Evolutionary conservation across 169 alveolate genomes (phyloP).

Genomic region (Babesia bigemina): DNA sequence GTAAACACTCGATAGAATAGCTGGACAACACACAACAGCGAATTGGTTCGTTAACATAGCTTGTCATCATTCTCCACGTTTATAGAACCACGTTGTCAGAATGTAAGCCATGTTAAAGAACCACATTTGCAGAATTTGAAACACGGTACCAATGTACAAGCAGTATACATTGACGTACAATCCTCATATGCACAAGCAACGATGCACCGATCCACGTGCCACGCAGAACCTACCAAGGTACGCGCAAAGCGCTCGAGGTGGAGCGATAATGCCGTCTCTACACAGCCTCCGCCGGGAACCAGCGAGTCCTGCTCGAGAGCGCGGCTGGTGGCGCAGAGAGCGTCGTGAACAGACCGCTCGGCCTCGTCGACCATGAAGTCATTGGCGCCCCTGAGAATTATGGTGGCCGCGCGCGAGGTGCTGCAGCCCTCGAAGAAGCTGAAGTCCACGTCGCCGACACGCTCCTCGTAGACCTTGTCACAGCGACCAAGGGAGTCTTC

Average conservation of each 20-base stretch:
- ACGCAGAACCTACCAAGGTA: constrained; percentile 77
- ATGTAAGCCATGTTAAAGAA: too few species aligned
- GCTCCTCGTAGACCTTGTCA: constrained; percentile 91
- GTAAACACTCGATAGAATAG: too few species aligned
- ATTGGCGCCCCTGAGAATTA: constrained; percentile 97
- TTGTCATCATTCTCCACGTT: too few species aligned
- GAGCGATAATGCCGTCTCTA: constrained; percentile 96
- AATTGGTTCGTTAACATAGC: too few species aligned
- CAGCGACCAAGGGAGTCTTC: constrained; percentile 90
- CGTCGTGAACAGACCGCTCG: constrained; percentile 97
- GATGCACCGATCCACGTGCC: neutral
- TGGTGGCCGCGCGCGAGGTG: constrained; percentile 83
- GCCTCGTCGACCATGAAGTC: constrained; percentile 96
- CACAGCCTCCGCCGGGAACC: constrained; percentile 99
- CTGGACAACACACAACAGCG: too few species aligned
- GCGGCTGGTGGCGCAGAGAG: constrained; percentile 94
- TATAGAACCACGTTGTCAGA: too few species aligned
- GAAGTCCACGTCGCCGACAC: constrained; percentile 97
- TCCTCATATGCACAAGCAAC: too few species aligned
- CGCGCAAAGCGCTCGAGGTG: constrained; percentile 96
- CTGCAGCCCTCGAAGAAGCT: constrained; percentile 93
- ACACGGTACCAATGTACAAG: too few species aligned
- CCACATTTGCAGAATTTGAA: too few species aligned
- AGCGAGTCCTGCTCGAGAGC: constrained; percentile 86
- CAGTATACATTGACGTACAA: too few species aligned